phyloP scores from a whole-genome alignment of 2,329 filamentous ascomycete species.

The Tolypocladium guangdongense region DNA sequence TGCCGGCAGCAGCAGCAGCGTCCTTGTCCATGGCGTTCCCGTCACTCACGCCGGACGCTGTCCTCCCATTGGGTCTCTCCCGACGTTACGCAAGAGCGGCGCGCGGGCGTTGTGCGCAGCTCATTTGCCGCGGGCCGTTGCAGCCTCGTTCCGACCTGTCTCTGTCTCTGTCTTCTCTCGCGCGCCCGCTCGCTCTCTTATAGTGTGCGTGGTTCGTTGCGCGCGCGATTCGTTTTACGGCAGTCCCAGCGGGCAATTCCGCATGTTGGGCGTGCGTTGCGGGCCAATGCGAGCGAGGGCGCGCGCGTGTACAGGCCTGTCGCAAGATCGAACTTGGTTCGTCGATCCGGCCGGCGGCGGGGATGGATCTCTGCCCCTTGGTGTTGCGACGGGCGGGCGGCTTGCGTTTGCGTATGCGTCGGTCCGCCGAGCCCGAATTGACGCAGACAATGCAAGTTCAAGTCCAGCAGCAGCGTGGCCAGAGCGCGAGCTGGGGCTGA shows the following conservation, averaged over 20 bases:
- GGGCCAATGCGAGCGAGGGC: not conserved
- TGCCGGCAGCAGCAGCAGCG: constrained; percentile 14
- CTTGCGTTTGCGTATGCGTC: not conserved
- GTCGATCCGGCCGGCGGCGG: not conserved
- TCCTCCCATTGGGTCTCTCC: constrained; percentile 19
- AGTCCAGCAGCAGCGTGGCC: not conserved
- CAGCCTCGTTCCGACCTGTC: not conserved
- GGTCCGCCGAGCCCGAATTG: not conserved
- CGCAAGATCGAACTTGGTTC: not conserved
- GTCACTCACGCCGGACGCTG: constrained; percentile 18
- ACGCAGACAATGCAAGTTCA: not conserved
- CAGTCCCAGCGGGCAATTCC: not conserved
- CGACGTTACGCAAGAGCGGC: constrained; percentile 8
- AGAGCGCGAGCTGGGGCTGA: not conserved
- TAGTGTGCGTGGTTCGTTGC: not conserved
- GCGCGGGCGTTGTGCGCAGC: not conserved
- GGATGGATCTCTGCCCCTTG: not conserved
- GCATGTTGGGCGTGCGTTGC: not conserved
- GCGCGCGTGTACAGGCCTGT: not conserved
- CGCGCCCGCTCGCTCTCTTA: not conserved
- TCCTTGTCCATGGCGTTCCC: constrained; percentile 21
- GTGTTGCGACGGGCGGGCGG: not conserved
- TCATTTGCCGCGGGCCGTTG: constrained; percentile 4
- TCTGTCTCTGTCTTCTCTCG: not conserved
- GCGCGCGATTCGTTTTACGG: not conserved